A percentile compares a stretch with the other conserved stretches of the same genome.
phyloP scores from a whole-genome alignment of 2,329 filamentous ascomycete genomes.

The Scedosporium apiospermum region DNA sequence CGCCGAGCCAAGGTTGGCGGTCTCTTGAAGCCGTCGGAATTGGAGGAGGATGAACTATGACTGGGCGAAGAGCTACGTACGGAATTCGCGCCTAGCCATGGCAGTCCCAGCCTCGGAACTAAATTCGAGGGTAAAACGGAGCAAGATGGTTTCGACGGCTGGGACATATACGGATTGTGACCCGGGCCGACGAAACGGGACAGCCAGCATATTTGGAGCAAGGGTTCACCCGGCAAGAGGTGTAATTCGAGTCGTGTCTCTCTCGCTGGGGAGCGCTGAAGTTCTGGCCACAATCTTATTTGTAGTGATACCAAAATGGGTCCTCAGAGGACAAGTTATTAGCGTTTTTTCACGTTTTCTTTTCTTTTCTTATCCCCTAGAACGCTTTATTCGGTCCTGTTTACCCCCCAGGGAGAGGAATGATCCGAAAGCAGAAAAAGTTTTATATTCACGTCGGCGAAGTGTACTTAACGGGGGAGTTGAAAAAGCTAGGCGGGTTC shows the following conservation, averaged over 20 bases:
- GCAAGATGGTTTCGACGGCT: constrained; percentile 44
- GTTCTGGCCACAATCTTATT: neutral
- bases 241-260: neutral
- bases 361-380: too few relatives aligned
- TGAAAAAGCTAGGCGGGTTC: neutral
- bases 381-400: neutral
- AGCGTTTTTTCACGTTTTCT: neutral
- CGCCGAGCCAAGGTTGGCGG: constrained; percentile 91
- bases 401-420: neutral
- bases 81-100: constrained; percentile 41
- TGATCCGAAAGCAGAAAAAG: neutral
- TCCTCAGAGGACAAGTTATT: neutral
- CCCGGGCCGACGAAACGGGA: neutral
- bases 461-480: neutral
- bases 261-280: neutral
- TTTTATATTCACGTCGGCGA: neutral
- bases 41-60: constrained; percentile 89
- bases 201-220: neutral
- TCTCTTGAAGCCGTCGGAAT: constrained; percentile 91
- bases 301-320: constrained; percentile 2
- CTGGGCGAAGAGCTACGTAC: constrained; percentile 58
- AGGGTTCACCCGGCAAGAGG: neutral
- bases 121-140: constrained; percentile 17
- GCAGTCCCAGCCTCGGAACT: constrained; percentile 12
- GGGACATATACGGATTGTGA: constrained; percentile 56